Evolutionary conservation across 257 asterid species (phyloP).

Genomic region (Ballota nigra): DNA sequence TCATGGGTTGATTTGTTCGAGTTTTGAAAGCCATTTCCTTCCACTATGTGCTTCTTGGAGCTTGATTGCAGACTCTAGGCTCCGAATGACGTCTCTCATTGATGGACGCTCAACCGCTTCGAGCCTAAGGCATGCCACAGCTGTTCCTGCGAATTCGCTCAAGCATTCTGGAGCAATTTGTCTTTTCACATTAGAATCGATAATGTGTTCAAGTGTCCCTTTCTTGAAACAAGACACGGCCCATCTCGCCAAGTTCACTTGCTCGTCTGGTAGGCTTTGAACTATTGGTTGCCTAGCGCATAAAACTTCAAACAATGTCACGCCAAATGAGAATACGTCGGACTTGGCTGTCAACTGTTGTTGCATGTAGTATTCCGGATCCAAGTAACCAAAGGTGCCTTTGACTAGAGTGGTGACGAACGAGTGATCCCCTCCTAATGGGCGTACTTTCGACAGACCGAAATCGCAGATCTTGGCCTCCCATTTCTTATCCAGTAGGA

Average conservation of each 20-base stretch:
- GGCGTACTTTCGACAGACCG: conserved; percentile 68
- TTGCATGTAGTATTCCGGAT: conserved; percentile 32
- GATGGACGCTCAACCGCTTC: conserved; percentile 43
- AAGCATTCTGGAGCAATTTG: conserved; percentile 36
- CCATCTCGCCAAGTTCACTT: conserved; percentile 51
- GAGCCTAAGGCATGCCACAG: conserved; percentile 38
- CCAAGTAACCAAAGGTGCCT: conserved; percentile 26
- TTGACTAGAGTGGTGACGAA: conserved; percentile 20
- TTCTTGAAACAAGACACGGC: conserved; percentile 23
- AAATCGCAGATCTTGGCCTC: conserved; percentile 74
- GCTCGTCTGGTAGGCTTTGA: conserved; percentile 24
- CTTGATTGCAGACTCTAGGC: conserved; percentile 54
- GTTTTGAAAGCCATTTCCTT: not conserved
- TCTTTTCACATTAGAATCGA: conserved; percentile 44
- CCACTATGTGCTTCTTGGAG: conserved; percentile 36
- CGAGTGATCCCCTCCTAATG: conserved; percentile 29
- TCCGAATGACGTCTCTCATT: conserved; percentile 59
- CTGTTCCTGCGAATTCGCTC: conserved; percentile 41
- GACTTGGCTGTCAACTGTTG: conserved; percentile 53
- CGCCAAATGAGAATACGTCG: conserved; percentile 63
- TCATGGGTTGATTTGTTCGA: conserved; percentile 22
- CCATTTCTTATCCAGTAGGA: conserved; percentile 57
- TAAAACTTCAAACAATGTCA: conserved; percentile 51
- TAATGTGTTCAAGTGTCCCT: conserved; percentile 40
- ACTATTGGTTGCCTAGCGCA: conserved; percentile 41